Base-by-base conservation (phyloP, 75 land plant genomes). In the Isoetes taiwanensis region DNA sequence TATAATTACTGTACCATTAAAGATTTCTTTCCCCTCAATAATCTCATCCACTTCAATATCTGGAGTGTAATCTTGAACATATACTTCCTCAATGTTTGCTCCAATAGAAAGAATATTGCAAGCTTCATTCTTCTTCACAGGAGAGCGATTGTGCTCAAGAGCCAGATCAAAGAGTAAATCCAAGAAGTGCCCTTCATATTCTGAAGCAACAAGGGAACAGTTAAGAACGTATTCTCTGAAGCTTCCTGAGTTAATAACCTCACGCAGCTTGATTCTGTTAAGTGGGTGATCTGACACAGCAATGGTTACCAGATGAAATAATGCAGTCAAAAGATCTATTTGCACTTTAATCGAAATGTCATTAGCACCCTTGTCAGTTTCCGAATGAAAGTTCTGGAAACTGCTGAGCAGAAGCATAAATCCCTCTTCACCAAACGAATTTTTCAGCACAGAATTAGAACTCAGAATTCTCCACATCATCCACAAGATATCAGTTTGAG, bases 381-480 rank as follows among this genome's bases (percentile, higher is more conserved):
- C 74, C 40, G 50, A 70, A 32, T 87, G 80, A 39, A 89, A 77
- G 57, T 78, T 74, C 59, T 94, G 79, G 14, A 94, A 76, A 6
- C 71, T 74, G 26, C 96, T 90, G 31, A 85, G 39, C 46, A 94
- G 61, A 40, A 94, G 96, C 24, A 84, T 70, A 66, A 94, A 89
- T 20, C 99, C 99, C 17, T 77, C 80, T 69, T 91, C 91, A 54
- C 90, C 87, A 73, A 94, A 94, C 23, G 80, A 86, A 57, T 75
- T 69, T 46, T 90, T 89, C 34, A 82, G 77, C 46, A 86, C 71
- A 61, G 27, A 65, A 62, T 85, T 89, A 11, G 70, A 63, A 14
- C 79, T 76, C 31, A 94, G 53, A 30, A 89, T 78, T 14, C 96
- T 86, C 84, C 86, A 89, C 55, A 89, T 59, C 21, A 82, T 69